Base-by-base conservation (phyloP, 2,329 filamentous ascomycete genomes). In the Trichoderma polysporum region DNA sequence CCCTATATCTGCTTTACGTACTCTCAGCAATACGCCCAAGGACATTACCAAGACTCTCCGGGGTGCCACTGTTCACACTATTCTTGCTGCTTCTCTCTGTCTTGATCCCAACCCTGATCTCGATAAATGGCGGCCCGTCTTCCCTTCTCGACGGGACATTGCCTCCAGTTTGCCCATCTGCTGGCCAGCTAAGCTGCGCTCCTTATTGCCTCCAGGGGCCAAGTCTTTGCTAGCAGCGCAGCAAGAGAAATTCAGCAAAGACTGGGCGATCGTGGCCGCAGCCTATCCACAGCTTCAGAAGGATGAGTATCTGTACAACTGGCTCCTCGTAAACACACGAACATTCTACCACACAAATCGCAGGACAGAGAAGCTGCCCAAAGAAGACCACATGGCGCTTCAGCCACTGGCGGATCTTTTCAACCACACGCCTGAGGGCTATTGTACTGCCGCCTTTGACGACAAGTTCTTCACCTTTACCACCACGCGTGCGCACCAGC, bases 321-420 rank as follows among this genome's bases (percentile, higher is more conserved):
- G 87, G 86, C 77, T 87, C 19, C 79, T 89, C 12, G 83, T 88
- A 69, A 89, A 88, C 75, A 88, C 86, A 17, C 83, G 87, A 68
- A 87, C 85, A 0, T 89, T 89, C 71, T 89, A 88, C 77, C 86
- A 86, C 76, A 61, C 80, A 33, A 81, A 80, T 47, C 75, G 82
- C 2, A 77, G 76, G 41, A 82, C 84, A 68, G 77, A 82, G 73
- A 72, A 76, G 69, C 75, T 80, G 27, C 70, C 77, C 71, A 73
- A 78, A 72, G 76, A 85, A 70, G 90, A 91, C 71, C 86, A 86
- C 72, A 86, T 92, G 81, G 86, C 86, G 10, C 83, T 92, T 70
- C 89, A 89, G 76, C 91, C 91, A 0, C 88, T 91, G 39, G 87
- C 90, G 1, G 91, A 93, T 75, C 86, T 91, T 65, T 90, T 93